phyloP scores from a whole-genome alignment of 345 rosid genomes.

The Adansonia digitata region DNA sequence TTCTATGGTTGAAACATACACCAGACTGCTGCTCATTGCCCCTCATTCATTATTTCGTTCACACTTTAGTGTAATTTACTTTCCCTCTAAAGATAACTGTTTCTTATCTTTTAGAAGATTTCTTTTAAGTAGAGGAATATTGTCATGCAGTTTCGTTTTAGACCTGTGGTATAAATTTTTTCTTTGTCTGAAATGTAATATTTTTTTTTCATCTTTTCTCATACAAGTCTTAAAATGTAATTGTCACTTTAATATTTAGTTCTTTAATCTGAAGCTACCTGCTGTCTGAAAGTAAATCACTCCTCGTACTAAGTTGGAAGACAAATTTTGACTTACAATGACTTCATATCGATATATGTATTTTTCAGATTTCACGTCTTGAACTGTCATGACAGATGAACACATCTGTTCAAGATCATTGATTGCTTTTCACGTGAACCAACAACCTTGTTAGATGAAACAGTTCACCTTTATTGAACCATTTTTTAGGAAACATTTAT shows the following conservation, averaged over 20 bases:
- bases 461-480: not conserved
- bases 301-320: not conserved
- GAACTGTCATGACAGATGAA: not conserved
- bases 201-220: no score
- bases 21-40: constrained; percentile 78
- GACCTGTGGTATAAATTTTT: constrained; percentile 8
- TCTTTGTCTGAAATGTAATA: not conserved
- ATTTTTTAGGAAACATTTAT: not conserved
- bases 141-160: not conserved
- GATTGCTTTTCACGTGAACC: not conserved
- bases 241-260: not conserved
- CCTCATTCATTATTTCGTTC: constrained; percentile 92
- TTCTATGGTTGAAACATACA: constrained; percentile 98
- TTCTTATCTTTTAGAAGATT: constrained; percentile 1
- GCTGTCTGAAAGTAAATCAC: not conserved
- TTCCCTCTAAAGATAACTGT: constrained; percentile 11
- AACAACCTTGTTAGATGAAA: constrained; percentile 10
- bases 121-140: constrained; percentile 5
- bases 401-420: constrained; percentile 3
- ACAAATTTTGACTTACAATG: not conserved
- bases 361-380: constrained; percentile 15
- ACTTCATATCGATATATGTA: not conserved
- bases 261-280: not conserved
- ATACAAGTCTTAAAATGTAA: not conserved
- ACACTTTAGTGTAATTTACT: constrained; percentile 70